A percentile compares a stretch with the other conserved stretches of the same genome.
These are phyloP conservation scores for Periconia macrospinosa DNA, from an alignment of 2,329 filamentous ascomycete species.

Conservation along the genomic window DNA sequence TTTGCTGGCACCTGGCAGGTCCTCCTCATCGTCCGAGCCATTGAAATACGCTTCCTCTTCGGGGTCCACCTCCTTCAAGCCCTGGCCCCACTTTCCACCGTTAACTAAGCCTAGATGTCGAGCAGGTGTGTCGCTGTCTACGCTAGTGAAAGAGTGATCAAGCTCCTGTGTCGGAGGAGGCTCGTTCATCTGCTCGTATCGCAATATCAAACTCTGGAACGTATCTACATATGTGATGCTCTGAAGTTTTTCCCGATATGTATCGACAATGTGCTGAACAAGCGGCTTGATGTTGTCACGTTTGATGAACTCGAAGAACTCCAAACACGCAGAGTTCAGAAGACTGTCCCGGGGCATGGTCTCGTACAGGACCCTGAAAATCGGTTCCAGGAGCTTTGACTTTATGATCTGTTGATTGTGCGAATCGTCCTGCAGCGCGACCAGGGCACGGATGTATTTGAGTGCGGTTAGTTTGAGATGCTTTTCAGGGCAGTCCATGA, in stretches of 20 bases:
- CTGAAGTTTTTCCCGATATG: constrained; percentile 76
- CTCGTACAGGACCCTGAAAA: constrained; percentile 79
- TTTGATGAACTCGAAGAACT: constrained; percentile 90
- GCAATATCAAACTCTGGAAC: constrained; percentile 73
- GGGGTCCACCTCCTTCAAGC: constrained; percentile 79
- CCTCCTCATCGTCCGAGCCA: constrained; percentile 77
- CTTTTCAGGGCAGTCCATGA: constrained; percentile 83
- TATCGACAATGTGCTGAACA: constrained; percentile 80
- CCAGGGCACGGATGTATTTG: constrained; percentile 88
- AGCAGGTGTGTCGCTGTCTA: constrained; percentile 57
- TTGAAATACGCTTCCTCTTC: constrained; percentile 96
- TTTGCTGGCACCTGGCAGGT: constrained; percentile 41
- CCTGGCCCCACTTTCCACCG: constrained; percentile 64
- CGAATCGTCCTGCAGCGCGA: constrained; percentile 86
- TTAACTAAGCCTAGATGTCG: constrained; percentile 53
- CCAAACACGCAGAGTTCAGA: constrained; percentile 88
- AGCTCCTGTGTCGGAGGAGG: constrained; percentile 61
- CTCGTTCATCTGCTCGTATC: constrained; percentile 72
- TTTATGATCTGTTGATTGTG: constrained; percentile 84
- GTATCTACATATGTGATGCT: constrained; percentile 81
- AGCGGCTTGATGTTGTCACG: constrained; percentile 65
- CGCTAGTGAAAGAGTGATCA: constrained; percentile 69
- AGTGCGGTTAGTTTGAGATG: constrained; percentile 88
- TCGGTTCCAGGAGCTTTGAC: constrained; percentile 78
- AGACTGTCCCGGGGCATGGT: constrained; percentile 93